phyloP scores from a whole-genome alignment of 2,329 filamentous ascomycete genomes.

The Microsporum ferrugineum region DNA sequence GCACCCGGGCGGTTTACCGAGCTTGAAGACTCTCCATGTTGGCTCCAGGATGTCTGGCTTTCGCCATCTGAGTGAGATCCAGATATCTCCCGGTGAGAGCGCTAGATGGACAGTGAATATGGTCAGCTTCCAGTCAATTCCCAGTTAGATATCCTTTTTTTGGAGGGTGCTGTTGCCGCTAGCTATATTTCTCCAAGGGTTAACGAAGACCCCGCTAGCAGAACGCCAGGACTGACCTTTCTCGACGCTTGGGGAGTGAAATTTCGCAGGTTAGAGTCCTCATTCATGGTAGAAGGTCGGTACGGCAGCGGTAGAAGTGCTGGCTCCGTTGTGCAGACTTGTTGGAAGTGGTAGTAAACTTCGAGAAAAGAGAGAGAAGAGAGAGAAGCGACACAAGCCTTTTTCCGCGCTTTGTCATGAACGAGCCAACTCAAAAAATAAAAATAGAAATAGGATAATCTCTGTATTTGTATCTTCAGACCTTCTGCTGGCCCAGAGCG shows the following conservation, averaged over 20 bases:
- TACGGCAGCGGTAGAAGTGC: neutral
- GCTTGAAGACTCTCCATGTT: conserved; percentile 8
- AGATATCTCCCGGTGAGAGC: conserved; percentile 28
- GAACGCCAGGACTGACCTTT: conserved; percentile 24
- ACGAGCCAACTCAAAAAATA: neutral
- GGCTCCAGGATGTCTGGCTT: conserved; percentile 19
- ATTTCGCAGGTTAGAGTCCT: conserved; percentile 27
- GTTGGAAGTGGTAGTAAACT: neutral
- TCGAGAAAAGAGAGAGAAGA: neutral
- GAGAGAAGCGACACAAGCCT: too few relatives aligned
- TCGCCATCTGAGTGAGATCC: conserved; percentile 19
- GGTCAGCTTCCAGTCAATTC: conserved; percentile 10
- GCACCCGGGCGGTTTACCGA: neutral
- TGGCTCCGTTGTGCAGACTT: neutral
- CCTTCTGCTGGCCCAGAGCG: too few relatives aligned
- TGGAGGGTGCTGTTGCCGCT: neutral
- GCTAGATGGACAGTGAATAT: conserved; percentile 18
- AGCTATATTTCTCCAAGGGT: neutral
- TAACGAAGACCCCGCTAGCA: neutral
- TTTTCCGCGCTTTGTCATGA: neutral
- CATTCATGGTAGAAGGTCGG: conserved; percentile 22
- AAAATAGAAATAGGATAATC: too few relatives aligned
- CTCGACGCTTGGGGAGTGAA: conserved; percentile 25
- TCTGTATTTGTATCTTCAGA: too few relatives aligned
- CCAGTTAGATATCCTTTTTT: conserved; percentile 5